Evolutionary conservation across 768 basidiomycete species (phyloP).

Genomic region (Sporobolomyces roseus): DNA sequence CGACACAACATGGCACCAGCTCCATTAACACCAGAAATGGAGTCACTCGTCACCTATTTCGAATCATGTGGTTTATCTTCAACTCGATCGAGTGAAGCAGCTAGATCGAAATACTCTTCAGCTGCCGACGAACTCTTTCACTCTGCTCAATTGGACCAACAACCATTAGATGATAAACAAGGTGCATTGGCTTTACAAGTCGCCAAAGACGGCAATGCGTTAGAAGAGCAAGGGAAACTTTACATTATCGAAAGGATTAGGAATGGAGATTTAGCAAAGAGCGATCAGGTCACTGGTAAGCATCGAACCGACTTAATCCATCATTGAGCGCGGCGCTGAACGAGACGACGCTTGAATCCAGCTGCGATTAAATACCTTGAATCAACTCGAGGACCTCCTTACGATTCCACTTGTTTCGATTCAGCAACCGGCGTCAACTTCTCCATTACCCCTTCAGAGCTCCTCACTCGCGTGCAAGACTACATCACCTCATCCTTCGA

Average conservation of each 20-base stretch:
- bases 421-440: slow-evolving; percentile 73
- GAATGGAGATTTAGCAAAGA: slow-evolving; percentile 67
- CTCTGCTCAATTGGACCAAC: not conserved
- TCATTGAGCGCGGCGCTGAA: no score
- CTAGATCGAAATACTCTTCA: slow-evolving; percentile 22
- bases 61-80: slow-evolving; percentile 27
- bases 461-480: slow-evolving; percentile 58
- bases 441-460: slow-evolving; percentile 64
- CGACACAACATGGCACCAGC: slow-evolving; percentile 16
- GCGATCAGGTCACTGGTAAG: slow-evolving; percentile 80
- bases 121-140: slow-evolving; percentile 12
- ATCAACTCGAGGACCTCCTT: slow-evolving; percentile 58
- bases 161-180: slow-evolving; percentile 31
- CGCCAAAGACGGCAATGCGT: slow-evolving; percentile 51
- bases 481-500: slow-evolving; percentile 58
- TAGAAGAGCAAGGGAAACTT: slow-evolving; percentile 58
- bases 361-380: slow-evolving; percentile 63
- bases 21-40: slow-evolving; percentile 18
- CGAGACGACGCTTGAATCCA: not conserved
- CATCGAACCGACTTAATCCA: no score
- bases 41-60: slow-evolving; percentile 24
- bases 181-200: slow-evolving; percentile 45
- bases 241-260: slow-evolving; percentile 67
- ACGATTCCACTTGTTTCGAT: slow-evolving; percentile 69
- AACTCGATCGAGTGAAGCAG: slow-evolving; percentile 24